A percentile compares a stretch with the other conserved stretches of the same genome.
phyloP scores from a whole-genome alignment of 2,329 filamentous ascomycete species.

The Chaetomium sp. region DNA sequence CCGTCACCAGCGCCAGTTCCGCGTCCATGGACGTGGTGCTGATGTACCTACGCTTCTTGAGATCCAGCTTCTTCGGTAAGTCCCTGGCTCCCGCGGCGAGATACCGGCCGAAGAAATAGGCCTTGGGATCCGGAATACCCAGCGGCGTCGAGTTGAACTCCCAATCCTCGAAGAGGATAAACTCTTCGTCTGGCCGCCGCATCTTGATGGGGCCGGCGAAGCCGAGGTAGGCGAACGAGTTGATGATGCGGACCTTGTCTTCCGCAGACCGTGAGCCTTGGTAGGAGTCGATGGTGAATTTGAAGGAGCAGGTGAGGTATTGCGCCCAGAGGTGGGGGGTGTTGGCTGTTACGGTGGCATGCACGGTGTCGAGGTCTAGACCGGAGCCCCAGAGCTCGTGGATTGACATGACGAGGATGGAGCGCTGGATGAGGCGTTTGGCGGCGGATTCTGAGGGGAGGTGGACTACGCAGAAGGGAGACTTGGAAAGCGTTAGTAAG shows the following conservation, averaged over 20 bases:
- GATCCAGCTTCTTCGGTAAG: conserved; percentile 65
- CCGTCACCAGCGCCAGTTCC: conserved; percentile 83
- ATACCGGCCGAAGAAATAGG: conserved; percentile 65
- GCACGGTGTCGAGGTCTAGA: conserved; percentile 58
- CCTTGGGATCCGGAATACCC: conserved; percentile 47
- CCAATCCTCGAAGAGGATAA: conserved; percentile 81
- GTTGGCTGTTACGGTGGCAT: conserved; percentile 53
- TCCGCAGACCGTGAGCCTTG: conserved; percentile 60
- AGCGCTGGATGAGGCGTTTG: conserved; percentile 61
- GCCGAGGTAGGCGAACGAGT: conserved; percentile 70
- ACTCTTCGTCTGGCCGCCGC: conserved; percentile 64
- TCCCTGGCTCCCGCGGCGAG: conserved; percentile 62
- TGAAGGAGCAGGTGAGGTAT: conserved; percentile 66
- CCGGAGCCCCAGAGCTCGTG: conserved; percentile 86
- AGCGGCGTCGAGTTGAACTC: conserved; percentile 45
- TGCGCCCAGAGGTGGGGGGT: conserved; percentile 59
- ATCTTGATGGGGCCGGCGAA: conserved; percentile 76
- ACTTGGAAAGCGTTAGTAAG: conserved; percentile 42
- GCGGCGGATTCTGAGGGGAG: conserved; percentile 62
- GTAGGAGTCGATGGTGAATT: conserved; percentile 78
- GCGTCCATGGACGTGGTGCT: conserved; percentile 97
- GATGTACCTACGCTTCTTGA: conserved; percentile 92
- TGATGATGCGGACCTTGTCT: conserved; percentile 68
- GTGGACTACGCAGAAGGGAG: conserved; percentile 75
- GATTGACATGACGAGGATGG: conserved; percentile 74